Evolutionary conservation across 169 alveolate genomes (phyloP).

Genomic region (Plasmodium ovale): DNA sequence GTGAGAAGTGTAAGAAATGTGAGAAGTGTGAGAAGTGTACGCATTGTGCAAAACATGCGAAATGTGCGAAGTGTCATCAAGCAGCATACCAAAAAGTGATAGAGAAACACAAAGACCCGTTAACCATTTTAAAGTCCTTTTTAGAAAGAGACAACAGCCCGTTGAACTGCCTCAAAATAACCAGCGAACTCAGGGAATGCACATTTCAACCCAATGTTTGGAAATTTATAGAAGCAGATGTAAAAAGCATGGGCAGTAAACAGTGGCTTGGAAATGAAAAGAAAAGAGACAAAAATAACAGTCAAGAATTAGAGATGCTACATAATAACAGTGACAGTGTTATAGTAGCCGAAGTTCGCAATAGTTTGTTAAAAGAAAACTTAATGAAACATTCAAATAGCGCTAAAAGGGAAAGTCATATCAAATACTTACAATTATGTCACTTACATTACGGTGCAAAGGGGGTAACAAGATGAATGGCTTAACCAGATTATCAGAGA

Average conservation of each 20-base stretch:
- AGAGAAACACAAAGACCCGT: conserved; percentile 28
- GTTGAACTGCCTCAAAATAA: neutral
- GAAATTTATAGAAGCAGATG: conserved; percentile 28
- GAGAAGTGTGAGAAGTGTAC: neutral
- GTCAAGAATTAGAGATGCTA: neutral
- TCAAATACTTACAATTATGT: conserved; percentile 4
- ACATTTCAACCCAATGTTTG: conserved; percentile 69
- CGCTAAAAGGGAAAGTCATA: neutral
- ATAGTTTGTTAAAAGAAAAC: conserved; percentile 3
- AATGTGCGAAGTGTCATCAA: neutral
- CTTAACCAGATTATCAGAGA: too few relatives aligned
- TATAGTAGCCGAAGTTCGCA: conserved; percentile 18
- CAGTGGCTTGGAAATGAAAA: neutral
- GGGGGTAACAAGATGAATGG: neutral
- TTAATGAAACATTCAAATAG: neutral
- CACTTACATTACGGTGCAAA: neutral
- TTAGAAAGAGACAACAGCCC: conserved; percentile 26
- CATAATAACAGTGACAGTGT: conserved; percentile 1
- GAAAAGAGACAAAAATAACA: neutral
- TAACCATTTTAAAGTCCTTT: conserved; percentile 39
- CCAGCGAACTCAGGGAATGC: conserved; percentile 15
- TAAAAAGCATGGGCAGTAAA: neutral
- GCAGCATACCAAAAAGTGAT: neutral
- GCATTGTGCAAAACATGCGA: neutral
- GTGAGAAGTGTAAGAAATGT: neutral